Evolutionary conservation across 495 filamentous ascomycete genomes (phyloP).

Genomic region (Talaromyces proteolyticus): DNA sequence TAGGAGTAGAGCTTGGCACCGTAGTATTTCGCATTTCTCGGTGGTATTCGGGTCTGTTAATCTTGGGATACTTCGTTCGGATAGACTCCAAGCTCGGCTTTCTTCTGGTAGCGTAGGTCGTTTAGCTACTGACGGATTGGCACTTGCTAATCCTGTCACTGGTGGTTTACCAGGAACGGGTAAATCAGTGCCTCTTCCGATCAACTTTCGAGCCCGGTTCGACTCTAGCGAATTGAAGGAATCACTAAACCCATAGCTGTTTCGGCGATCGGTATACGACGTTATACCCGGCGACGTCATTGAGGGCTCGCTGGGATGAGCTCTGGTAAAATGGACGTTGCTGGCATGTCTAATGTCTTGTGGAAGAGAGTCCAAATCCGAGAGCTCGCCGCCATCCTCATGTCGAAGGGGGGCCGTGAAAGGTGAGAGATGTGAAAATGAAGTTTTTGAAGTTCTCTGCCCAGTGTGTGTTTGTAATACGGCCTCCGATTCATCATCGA

Average conservation of each 20-base stretch:
- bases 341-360: neutral
- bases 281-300: slow-evolving; percentile 1
- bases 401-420: slow-evolving; percentile 42
- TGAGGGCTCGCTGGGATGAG: neutral
- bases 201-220: neutral
- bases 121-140: slow-evolving; percentile 27
- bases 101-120: slow-evolving; percentile 19
- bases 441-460: slow-evolving; percentile 16
- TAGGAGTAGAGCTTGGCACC: slow-evolving; percentile 66
- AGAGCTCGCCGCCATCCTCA: slow-evolving; percentile 19
- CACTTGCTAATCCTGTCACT: slow-evolving; percentile 40
- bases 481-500: slow-evolving; percentile 22
- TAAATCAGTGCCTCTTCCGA: neutral
- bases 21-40: slow-evolving; percentile 62
- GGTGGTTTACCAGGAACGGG: slow-evolving; percentile 25
- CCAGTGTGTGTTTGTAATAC: neutral
- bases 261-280: slow-evolving; percentile 12
- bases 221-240: neutral
- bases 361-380: neutral
- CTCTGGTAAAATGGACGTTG: slow-evolving; percentile 2
- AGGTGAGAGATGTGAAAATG: slow-evolving; percentile 38
- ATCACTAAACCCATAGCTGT: slow-evolving; percentile 13
- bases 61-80: slow-evolving; percentile 45
- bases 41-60: slow-evolving; percentile 27
- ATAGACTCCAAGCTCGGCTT: slow-evolving; percentile 60